These are phyloP conservation scores for Harringtonia aguacate DNA, from an alignment of 2,329 filamentous ascomycete species.

Conservation along the genomic window DNA sequence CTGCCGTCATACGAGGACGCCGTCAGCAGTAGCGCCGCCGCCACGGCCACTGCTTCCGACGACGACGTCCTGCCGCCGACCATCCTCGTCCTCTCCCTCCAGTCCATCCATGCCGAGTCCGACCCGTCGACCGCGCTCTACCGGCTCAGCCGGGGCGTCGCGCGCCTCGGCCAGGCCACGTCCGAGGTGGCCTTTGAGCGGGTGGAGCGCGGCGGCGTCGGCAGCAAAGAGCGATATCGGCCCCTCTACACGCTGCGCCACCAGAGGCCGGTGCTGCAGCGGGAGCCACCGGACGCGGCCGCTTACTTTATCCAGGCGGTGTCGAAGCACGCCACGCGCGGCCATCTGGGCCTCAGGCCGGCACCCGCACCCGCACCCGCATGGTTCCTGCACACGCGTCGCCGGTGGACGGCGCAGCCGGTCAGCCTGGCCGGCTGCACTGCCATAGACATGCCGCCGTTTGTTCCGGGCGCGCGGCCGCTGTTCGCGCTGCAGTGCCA, in stretches of 20 bases:
- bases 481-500: background rate
- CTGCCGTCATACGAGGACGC: background rate
- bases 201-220: background rate
- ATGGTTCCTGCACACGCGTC: too few species aligned
- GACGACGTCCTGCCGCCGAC: background rate
- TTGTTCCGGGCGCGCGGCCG: background rate
- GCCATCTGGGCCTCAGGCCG: background rate
- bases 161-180: background rate
- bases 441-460: background rate
- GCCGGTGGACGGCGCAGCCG: background rate
- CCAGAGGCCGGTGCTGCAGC: too few species aligned
- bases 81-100: background rate
- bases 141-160: conserved; percentile 1
- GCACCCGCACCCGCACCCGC: too few species aligned
- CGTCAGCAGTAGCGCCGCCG: background rate
- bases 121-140: background rate
- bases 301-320: background rate
- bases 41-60: too few species aligned
- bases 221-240: background rate
- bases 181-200: background rate
- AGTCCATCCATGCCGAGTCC: background rate
- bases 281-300: background rate
- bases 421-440: background rate
- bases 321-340: background rate
- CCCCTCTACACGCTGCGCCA: background rate